phyloP scores from a whole-genome alignment of 75 land plant species.

The Selaginella tamariscina region DNA sequence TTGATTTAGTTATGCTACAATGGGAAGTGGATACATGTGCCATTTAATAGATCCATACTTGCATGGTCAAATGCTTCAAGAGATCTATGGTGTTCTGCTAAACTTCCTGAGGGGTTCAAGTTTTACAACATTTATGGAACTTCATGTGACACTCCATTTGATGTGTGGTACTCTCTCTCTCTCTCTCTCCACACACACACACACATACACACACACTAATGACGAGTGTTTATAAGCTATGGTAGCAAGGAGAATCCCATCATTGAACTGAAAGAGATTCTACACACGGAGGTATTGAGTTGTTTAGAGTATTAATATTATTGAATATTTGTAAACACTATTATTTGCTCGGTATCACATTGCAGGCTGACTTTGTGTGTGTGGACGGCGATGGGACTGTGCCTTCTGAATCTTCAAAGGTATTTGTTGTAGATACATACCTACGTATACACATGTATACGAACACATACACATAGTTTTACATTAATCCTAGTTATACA shows the following conservation, averaged over 20 bases:
- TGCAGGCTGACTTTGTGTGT: constrained; percentile 66
- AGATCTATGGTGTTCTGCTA: constrained; percentile 44
- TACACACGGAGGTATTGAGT: constrained; percentile 35
- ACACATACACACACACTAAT: background rate
- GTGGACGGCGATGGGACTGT: constrained; percentile 98
- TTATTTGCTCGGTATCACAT: background rate
- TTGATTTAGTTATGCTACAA: background rate
- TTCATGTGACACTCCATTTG: constrained; percentile 63
- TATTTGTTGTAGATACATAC: too few species aligned
- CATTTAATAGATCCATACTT: constrained; percentile 60
- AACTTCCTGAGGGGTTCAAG: constrained; percentile 60
- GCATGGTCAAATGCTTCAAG: constrained; percentile 72
- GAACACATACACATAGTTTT: too few species aligned
- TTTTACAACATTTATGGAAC: constrained; percentile 89
- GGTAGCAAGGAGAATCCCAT: constrained; percentile 66
- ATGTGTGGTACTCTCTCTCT: constrained; percentile 57
- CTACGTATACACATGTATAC: too few species aligned
- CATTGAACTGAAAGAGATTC: constrained; percentile 36
- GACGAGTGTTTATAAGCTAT: constrained; percentile 47
- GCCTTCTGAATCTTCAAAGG: constrained; percentile 89
- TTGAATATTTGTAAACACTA: background rate
- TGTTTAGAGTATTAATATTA: too few species aligned
- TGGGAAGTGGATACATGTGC: constrained; percentile 26
- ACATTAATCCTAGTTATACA: too few species aligned
- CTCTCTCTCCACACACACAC: background rate